These are phyloP conservation scores for Cryptococcus amylolentus DNA, from an alignment of 1,284 basidiomycete genomes.

Conservation along the genomic window DNA sequence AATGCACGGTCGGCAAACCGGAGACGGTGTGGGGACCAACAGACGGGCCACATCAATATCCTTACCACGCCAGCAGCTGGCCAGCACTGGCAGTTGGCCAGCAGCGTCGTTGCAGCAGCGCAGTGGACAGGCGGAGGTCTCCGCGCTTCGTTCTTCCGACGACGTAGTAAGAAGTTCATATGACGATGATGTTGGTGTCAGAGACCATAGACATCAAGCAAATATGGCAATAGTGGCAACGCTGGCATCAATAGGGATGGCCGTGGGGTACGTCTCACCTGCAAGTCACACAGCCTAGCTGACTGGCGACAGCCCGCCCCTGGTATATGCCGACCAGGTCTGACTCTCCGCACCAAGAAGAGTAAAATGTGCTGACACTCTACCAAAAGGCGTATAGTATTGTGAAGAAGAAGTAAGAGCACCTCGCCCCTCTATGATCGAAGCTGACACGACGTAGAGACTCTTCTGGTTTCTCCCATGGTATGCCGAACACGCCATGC, in stretches of 20 bases:
- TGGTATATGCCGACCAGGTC: slow-evolving; percentile 52
- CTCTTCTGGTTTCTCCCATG: slow-evolving; percentile 49
- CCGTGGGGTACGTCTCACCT: slow-evolving; percentile 38
- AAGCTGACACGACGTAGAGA: slow-evolving; percentile 24
- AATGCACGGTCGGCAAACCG: no score
- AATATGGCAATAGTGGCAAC: slow-evolving; percentile 31
- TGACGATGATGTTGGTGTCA: no score
- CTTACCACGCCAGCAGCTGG: no score
- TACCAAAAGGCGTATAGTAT: slow-evolving; percentile 52
- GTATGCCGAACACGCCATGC: slow-evolving; percentile 12
- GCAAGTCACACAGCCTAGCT: background rate
- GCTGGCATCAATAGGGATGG: slow-evolving; percentile 48
- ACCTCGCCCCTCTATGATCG: background rate
- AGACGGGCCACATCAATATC: no score
- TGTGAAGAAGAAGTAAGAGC: slow-evolving; percentile 46
- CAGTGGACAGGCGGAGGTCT: no score
- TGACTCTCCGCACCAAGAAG: slow-evolving; percentile 1
- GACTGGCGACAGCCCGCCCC: slow-evolving; percentile 45
- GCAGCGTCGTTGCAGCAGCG: no score
- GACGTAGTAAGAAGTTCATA: no score
- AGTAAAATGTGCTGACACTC: slow-evolving; percentile 2
- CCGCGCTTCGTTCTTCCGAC: no score
- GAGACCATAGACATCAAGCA: no score
- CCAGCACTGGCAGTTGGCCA: no score
- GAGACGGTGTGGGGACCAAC: no score